Base-by-base conservation (phyloP, 2,329 filamentous ascomycete species). In the Alternaria solani region DNA sequence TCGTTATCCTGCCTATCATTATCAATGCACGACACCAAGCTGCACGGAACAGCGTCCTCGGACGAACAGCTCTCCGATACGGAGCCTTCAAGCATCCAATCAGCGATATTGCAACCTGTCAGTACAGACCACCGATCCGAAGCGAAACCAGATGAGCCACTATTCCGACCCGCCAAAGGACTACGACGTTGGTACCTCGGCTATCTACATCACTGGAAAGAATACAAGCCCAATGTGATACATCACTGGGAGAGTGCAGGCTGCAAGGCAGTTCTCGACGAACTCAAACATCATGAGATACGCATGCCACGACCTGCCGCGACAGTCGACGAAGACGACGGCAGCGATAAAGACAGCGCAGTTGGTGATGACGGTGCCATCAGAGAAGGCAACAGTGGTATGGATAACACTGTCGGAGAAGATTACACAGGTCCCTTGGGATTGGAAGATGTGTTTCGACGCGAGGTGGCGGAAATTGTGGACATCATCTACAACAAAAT, bases 181-280 rank as follows among this genome's bases (percentile, higher is more conserved):
- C 46, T 54, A 11, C 59, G 61, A 11, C 47, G 61, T 6, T 70
- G 63, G 68, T 70, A 65, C 36, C 52, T 60, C 4, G 68, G 63
- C 6, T 69, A 68, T 43, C 23, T 69, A 20, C 49, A 59, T 16
- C 57, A 36, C 16, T 70, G 62, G 66, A 49, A 61, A 2, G 32
- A 46, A 7, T 68, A 65, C 51, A 34, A 60, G 2, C 12, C 20
- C 2, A 47, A 46, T 6, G 57, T 52, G 0, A 34, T 55, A 5
- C 20, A 56, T 2, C 44, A 57, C n/a, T 65, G 61, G 60, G 51
- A 42, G 4, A 43, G 38, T 6, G 23, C 39, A 5, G 12, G 25
- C 1, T 52, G 34, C 48, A 38, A 2, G 6, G 38, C n/a, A 5
- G 55, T 57, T 4, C 63, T 68, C n/a, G 46, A 55, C 5, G 43